These are phyloP conservation scores for Amniculicola lignicola DNA, from an alignment of 495 filamentous ascomycete genomes.

Conservation along the genomic window DNA sequence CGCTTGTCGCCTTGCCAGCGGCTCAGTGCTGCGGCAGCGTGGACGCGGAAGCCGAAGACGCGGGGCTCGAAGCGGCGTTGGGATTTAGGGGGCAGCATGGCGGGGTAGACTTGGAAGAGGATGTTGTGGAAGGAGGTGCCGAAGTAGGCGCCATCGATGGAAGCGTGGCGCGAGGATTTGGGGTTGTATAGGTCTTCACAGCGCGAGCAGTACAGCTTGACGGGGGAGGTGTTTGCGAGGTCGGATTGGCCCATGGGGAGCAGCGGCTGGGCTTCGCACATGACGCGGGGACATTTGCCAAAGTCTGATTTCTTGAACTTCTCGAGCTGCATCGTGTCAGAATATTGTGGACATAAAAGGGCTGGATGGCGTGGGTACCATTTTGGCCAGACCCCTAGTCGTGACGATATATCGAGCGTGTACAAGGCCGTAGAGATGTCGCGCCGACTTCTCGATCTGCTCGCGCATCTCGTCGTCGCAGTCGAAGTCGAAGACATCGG, in stretches of 20 bases:
- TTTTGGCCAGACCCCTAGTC: conserved; percentile 88
- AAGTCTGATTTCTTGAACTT: conserved; percentile 99
- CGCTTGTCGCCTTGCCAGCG: conserved; percentile 84
- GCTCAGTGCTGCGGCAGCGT: conserved; percentile 80
- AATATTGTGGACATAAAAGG: background rate
- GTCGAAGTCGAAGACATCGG: conserved; percentile 98
- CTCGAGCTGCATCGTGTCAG: conserved; percentile 63
- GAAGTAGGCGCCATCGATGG: conserved; percentile 97
- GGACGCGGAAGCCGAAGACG: conserved; percentile 92
- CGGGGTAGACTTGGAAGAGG: conserved; percentile 95
- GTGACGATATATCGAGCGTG: conserved; percentile 98
- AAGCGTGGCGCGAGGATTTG: conserved; percentile 91
- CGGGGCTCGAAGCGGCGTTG: conserved; percentile 80
- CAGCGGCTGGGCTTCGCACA: conserved; percentile 86
- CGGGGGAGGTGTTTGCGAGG: conserved; percentile 74
- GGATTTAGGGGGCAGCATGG: conserved; percentile 79
- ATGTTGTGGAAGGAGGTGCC: conserved; percentile 98
- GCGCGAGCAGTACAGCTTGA: conserved; percentile 93
- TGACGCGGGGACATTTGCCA: conserved; percentile 94
- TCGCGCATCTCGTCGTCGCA: conserved; percentile 97
- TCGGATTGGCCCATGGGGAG: conserved; percentile 92
- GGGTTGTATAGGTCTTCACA: conserved; percentile 99
- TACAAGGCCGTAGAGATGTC: conserved; percentile 93
- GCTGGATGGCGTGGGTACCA: conserved; percentile 63
- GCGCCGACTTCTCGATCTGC: conserved; percentile 94